These are phyloP conservation scores for Alternaria sp. DNA, from an alignment of 2,329 filamentous ascomycete genomes.

Conservation along the genomic window DNA sequence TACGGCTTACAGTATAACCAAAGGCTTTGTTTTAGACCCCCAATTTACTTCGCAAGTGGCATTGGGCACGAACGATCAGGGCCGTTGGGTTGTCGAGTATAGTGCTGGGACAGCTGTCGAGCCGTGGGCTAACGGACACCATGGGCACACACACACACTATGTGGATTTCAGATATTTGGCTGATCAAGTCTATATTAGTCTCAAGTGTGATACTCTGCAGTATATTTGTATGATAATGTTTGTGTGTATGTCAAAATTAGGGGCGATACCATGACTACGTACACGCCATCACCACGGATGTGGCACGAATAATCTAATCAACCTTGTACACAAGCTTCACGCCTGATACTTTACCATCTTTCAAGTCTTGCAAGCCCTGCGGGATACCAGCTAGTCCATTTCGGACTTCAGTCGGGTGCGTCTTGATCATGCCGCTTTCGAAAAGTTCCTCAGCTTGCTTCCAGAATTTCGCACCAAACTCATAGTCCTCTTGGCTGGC, in stretches of 20 bases:
- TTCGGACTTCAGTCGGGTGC: slow-evolving; percentile 41
- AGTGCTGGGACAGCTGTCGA: not conserved
- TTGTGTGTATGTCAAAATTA: not conserved
- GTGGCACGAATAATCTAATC: not conserved
- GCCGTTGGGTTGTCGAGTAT: not conserved
- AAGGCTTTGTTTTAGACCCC: not conserved
- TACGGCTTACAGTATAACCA: not conserved
- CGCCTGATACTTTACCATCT: slow-evolving; percentile 45
- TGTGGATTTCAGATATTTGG: not conserved
- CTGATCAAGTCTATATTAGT: not conserved
- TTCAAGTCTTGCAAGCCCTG: slow-evolving; percentile 47
- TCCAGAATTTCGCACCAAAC: slow-evolving; percentile 42
- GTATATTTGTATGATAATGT: not conserved
- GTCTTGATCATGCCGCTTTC: slow-evolving; percentile 45
- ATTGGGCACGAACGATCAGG: slow-evolving; percentile 6
- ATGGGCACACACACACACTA: not conserved
- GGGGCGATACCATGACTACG: not conserved
- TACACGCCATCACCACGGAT: not conserved
- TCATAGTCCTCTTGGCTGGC: slow-evolving; percentile 39
- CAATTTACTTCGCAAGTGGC: not conserved
- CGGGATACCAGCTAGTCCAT: slow-evolving; percentile 43
- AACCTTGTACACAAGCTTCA: slow-evolving; percentile 47
- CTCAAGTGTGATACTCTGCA: not conserved
- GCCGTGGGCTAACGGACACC: not conserved
- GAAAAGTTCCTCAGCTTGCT: slow-evolving; percentile 33